These are phyloP conservation scores for Nidula niveotomentosa DNA, from an alignment of 1,284 basidiomycete genomes.

Conservation along the genomic window DNA sequence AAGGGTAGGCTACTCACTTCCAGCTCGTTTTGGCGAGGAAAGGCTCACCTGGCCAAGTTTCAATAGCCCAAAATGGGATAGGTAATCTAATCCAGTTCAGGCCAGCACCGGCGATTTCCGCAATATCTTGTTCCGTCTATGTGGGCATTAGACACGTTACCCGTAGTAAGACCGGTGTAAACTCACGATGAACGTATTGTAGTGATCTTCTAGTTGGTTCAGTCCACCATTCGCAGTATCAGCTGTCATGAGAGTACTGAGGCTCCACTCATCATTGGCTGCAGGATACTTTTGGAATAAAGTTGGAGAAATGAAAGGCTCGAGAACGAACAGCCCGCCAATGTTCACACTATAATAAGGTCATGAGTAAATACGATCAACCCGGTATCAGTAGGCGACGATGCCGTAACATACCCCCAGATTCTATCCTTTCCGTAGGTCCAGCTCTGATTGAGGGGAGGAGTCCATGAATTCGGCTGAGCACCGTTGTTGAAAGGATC, in stretches of 20 bases:
- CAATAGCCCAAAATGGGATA: conserved; percentile 87
- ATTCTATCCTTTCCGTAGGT: conserved; percentile 66
- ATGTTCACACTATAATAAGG: conserved; percentile 57
- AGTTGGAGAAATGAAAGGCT: conserved; percentile 82
- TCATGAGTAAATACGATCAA: background rate
- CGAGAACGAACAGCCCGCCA: conserved; percentile 68
- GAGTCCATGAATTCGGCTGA: conserved; percentile 71
- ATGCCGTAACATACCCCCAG: conserved; percentile 42
- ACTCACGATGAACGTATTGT: conserved; percentile 78
- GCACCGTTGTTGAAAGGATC: conserved; percentile 77
- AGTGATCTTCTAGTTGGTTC: conserved; percentile 73
- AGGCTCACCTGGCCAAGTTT: conserved; percentile 74
- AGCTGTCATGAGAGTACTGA: conserved; percentile 64
- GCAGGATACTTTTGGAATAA: conserved; percentile 73
- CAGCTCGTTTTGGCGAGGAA: conserved; percentile 77
- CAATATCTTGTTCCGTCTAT: conserved; percentile 88
- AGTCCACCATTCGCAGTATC: conserved; percentile 60
- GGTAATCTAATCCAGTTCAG: conserved; percentile 87
- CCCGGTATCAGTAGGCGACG: background rate
- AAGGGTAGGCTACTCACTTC: conserved; percentile 51
- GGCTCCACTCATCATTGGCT: conserved; percentile 77
- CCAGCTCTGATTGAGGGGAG: conserved; percentile 72
- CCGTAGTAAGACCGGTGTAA: background rate
- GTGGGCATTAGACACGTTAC: background rate
- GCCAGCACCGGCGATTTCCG: conserved; percentile 88